Evolutionary conservation across 805 yeast species (phyloP).

Genomic region (Vanderwaltozyma yarrowii): DNA sequence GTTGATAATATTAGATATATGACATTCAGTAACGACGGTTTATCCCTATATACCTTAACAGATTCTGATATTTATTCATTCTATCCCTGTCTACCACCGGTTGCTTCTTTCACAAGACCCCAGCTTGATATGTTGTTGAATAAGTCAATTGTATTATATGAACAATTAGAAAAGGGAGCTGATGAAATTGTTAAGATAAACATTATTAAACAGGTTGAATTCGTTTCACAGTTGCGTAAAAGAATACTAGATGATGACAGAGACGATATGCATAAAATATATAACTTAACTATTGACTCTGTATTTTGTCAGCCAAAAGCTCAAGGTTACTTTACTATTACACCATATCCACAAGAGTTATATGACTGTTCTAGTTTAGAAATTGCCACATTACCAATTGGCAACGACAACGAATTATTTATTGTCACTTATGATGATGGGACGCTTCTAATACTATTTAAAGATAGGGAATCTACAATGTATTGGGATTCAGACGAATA

Average conservation of each 20-base stretch:
- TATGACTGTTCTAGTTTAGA: slow-evolving; percentile 38
- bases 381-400: slow-evolving; percentile 23
- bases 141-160: slow-evolving; percentile 19
- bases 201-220: slow-evolving; percentile 30
- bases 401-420: slow-evolving; percentile 18
- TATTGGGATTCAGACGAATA: slow-evolving; percentile 25
- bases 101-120: slow-evolving; percentile 5
- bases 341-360: slow-evolving; percentile 45
- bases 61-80: slow-evolving; percentile 48
- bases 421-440: slow-evolving; percentile 22
- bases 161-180: slow-evolving; percentile 9
- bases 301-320: slow-evolving; percentile 10
- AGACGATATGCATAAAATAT: background rate
- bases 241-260: slow-evolving; percentile 5
- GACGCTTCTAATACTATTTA: slow-evolving; percentile 23
- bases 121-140: slow-evolving; percentile 27
- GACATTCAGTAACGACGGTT: slow-evolving; percentile 31
- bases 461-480: slow-evolving; percentile 30
- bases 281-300: slow-evolving; percentile 12
- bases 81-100: slow-evolving; percentile 52
- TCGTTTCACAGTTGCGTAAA: slow-evolving; percentile 27
- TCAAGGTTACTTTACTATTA: slow-evolving; percentile 47
- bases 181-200: slow-evolving; percentile 13
- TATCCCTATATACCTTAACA: slow-evolving; percentile 47
- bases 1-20: slow-evolving; percentile 16